These are phyloP conservation scores for Apophysomyces trapeziformis DNA, from an alignment of 371 early-diverging fungal genomes.

Conservation along the genomic window DNA sequence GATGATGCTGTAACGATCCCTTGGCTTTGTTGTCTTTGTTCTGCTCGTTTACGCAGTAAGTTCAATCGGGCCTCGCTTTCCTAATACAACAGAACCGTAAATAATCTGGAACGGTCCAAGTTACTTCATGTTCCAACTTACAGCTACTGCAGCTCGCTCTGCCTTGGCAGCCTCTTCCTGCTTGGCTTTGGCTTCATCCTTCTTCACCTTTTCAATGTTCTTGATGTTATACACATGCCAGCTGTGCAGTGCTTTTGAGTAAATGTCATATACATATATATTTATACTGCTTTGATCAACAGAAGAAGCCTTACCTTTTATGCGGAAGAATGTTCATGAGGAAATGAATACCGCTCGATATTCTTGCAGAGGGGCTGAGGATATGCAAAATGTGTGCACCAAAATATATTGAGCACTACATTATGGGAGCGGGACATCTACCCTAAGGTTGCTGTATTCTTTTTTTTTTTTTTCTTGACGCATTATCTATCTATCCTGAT, in stretches of 20 bases:
- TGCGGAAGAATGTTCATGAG: slow-evolving; percentile 73
- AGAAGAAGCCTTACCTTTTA: slow-evolving; percentile 58
- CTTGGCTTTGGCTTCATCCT: slow-evolving; percentile 71
- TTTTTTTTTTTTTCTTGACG: no score
- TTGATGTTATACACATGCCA: slow-evolving; percentile 82
- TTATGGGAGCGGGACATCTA: no score
- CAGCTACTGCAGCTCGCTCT: slow-evolving; percentile 53
- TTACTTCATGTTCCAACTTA: slow-evolving; percentile 28
- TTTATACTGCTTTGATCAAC: not conserved
- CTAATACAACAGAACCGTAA: slow-evolving; percentile 24
- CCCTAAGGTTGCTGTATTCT: no score
- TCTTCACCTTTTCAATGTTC: slow-evolving; percentile 69
- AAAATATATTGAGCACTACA: no score
- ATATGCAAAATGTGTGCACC: no score
- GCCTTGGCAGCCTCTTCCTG: slow-evolving; percentile 50
- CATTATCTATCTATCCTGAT: no score
- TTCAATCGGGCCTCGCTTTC: slow-evolving; percentile 65
- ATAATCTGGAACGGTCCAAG: not conserved
- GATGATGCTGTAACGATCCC: not conserved
- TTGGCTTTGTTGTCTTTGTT: slow-evolving; percentile 20
- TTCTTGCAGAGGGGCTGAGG: no score
- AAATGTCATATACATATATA: not conserved
- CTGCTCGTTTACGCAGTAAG: slow-evolving; percentile 54
- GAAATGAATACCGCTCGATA: no score
- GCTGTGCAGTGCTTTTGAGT: slow-evolving; percentile 26